Base-by-base conservation (phyloP, 2,329 filamentous ascomycete genomes). In the Zelopaecilomyces penicillatus region DNA sequence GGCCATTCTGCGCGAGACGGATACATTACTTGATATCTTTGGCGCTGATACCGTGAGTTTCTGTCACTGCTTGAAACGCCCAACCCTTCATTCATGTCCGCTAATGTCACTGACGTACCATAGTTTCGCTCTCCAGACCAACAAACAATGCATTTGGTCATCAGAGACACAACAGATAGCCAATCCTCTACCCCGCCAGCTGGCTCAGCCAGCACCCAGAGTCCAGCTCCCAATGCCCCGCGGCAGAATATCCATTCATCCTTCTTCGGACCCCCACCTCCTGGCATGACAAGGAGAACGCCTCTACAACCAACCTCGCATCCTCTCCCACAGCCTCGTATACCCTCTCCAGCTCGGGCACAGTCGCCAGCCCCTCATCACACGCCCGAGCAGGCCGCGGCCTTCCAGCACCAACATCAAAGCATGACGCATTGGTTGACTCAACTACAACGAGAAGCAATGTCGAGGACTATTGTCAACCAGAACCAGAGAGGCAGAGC, bases 21-120 rank as follows among this genome's bases (percentile, higher is more conserved):
- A 80, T 46, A 80, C 72, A 11, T 65, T 83, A 62, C 56, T 70
- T 27, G 71, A 78, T 33, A 61, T 82, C 3, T 76, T 83, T 55
- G 77, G 78, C 3, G 64, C 70, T 45, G 72, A 78, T 48, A 61
- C 66, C 43, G 76, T 80, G 65, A 52, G 71, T 55, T 32, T 34
- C 6, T 44, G 38, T 31, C 19, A 9, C 29, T 31, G 9, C 27
- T 40, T 39, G 33, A 42, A 36, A 6, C 30, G 26, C 34, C n/a
- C 19, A 29, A 32, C 1, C 7, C 7, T 41, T 37, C 37, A 30
- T 35, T 47, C 37, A 34, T 19, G 19, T 44, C 27, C 45, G 36
- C 41, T 27, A 27, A 5, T 32, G 19, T 36, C 10, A 37, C 50
- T 51, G 39, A 50, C 42, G 39, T 32, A 9, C 37, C 34, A 32